phyloP scores from a whole-genome alignment of 2,329 filamentous ascomycete species.

The Alternaria triticina region DNA sequence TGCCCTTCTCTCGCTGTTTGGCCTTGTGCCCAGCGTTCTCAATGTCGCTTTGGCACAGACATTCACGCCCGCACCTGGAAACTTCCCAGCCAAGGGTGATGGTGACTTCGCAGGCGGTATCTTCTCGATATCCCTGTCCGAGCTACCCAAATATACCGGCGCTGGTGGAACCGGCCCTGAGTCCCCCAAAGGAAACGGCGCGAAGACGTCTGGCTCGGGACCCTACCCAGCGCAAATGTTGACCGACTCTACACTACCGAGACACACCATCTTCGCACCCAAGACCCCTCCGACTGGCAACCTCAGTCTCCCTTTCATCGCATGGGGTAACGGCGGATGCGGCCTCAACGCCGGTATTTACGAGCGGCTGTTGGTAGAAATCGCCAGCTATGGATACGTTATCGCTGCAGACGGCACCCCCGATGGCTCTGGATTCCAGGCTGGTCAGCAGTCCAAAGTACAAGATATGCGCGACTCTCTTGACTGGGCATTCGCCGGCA shows the following conservation, averaged over 20 bases:
- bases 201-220: slow-evolving; percentile 26
- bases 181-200: slow-evolving; percentile 8
- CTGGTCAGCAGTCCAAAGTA: slow-evolving; percentile 21
- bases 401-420: slow-evolving; percentile 28
- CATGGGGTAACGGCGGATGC: slow-evolving; percentile 29
- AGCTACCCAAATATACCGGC: slow-evolving; percentile 21
- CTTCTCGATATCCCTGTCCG: slow-evolving; percentile 27
- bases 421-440: neutral
- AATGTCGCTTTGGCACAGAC: slow-evolving; percentile 4
- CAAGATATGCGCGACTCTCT: slow-evolving; percentile 29
- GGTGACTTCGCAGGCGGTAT: slow-evolving; percentile 30
- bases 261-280: slow-evolving; percentile 26
- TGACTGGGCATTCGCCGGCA: slow-evolving; percentile 25
- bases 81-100: slow-evolving; percentile 28
- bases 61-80: slow-evolving; percentile 19
- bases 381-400: slow-evolving; percentile 27
- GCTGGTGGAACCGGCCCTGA: slow-evolving; percentile 13
- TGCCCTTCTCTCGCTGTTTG: slow-evolving; percentile 2
- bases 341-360: slow-evolving; percentile 18
- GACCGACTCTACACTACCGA: slow-evolving; percentile 21
- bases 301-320: slow-evolving; percentile 24
- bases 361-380: slow-evolving; percentile 24
- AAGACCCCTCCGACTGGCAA: slow-evolving; percentile 20
- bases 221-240: slow-evolving; percentile 26
- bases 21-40: neutral